These are phyloP conservation scores for Musa itinerans DNA, from an alignment of 176 grass and related monocot genomes.

Conservation along the genomic window DNA sequence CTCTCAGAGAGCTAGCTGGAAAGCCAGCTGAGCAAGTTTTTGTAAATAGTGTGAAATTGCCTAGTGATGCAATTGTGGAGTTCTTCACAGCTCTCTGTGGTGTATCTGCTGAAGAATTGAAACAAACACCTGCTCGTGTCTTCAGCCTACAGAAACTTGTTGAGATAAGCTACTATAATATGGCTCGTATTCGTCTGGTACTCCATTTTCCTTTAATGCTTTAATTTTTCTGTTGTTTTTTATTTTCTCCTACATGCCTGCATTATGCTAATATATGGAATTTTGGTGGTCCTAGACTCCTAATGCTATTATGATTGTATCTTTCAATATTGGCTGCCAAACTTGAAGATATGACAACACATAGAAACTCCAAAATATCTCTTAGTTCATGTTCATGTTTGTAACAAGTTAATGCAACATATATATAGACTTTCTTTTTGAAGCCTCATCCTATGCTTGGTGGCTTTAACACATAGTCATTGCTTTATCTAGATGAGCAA, in stretches of 20 bases:
- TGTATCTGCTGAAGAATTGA: slow-evolving; percentile 93
- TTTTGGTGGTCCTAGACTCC: not conserved
- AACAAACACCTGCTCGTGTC: slow-evolving; percentile 84
- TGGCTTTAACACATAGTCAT: not conserved
- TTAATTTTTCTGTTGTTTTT: not conserved
- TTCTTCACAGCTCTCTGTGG: slow-evolving; percentile 86
- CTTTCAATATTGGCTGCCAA: not conserved
- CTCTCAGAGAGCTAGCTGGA: slow-evolving; percentile 77
- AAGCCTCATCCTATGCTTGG: not conserved
- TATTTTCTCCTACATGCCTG: not conserved
- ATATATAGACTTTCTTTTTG: not conserved
- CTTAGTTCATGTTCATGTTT: not conserved
- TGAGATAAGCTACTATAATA: slow-evolving; percentile 99
- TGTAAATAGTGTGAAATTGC: slow-evolving; percentile 90
- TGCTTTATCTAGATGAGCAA: not conserved
- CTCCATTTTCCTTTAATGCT: slow-evolving; percentile 16
- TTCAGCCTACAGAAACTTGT: slow-evolving; percentile 99
- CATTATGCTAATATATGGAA: not conserved
- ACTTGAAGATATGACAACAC: not conserved
- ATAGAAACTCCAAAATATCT: not conserved
- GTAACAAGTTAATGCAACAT: not conserved
- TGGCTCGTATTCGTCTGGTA: slow-evolving; percentile 98
- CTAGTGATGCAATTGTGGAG: slow-evolving; percentile 96
- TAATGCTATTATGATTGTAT: not conserved
- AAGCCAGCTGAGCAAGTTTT: slow-evolving; percentile 97